phyloP scores from a whole-genome alignment of 1,284 basidiomycete species.

The Ustilago xerochloae region DNA sequence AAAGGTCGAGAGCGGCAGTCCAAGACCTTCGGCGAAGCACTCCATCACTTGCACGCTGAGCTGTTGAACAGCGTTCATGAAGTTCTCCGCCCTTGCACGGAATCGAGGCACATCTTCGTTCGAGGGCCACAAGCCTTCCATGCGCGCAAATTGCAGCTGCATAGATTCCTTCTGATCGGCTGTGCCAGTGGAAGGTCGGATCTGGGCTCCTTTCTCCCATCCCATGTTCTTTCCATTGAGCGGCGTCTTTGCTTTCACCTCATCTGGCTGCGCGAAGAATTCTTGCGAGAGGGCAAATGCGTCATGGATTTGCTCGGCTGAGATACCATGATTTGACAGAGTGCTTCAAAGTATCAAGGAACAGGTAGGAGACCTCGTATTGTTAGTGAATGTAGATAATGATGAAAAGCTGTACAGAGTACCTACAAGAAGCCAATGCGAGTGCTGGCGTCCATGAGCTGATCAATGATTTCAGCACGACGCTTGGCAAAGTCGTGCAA shows the following conservation, averaged over 20 bases:
- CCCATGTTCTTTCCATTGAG: slow-evolving; percentile 71
- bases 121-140: slow-evolving; percentile 73
- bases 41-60: slow-evolving; percentile 72
- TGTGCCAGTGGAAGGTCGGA: slow-evolving; percentile 70
- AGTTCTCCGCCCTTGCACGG: slow-evolving; percentile 72
- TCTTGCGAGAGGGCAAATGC: slow-evolving; percentile 74
- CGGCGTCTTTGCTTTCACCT: slow-evolving; percentile 73
- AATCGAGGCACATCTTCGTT: slow-evolving; percentile 74
- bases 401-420: no score
- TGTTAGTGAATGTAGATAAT: no score
- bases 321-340: slow-evolving; percentile 70
- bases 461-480: slow-evolving; percentile 51
- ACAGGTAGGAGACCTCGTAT: neutral
- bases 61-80: slow-evolving; percentile 72
- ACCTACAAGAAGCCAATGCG: slow-evolving; percentile 60
- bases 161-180: slow-evolving; percentile 70
- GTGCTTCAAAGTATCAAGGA: slow-evolving; percentile 20
- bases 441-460: slow-evolving; percentile 53
- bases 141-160: slow-evolving; percentile 70
- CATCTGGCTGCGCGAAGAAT: slow-evolving; percentile 73
- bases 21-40: slow-evolving; percentile 71
- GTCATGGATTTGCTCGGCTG: slow-evolving; percentile 70
- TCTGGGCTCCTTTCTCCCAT: slow-evolving; percentile 68
- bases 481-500: slow-evolving; percentile 54
- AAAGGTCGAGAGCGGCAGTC: slow-evolving; percentile 70